Conservation (phyloP, 305 asterid species). For the Solanum chacoense region DNA sequence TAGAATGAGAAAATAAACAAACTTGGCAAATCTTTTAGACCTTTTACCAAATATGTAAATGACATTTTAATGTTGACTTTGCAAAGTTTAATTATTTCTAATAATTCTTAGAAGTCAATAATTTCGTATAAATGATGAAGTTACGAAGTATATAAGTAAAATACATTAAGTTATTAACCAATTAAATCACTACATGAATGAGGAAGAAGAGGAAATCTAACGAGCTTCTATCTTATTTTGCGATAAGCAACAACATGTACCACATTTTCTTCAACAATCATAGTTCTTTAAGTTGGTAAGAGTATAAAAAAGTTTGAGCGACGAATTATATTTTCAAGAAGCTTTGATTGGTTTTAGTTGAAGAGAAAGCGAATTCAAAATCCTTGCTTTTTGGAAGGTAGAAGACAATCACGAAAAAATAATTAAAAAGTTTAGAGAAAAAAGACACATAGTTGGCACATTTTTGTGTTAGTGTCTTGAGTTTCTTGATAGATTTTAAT, state of each 20-base stretch:
- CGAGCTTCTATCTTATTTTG: neutral
- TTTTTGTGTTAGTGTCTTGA: neutral
- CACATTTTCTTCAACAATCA: neutral
- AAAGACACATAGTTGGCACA: neutral
- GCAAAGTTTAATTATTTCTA: neutral
- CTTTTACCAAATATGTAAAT: neutral
- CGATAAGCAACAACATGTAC: neutral
- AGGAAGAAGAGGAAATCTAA: neutral
- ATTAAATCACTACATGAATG: neutral
- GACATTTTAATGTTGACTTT: neutral
- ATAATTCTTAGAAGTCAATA: neutral
- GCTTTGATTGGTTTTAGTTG: neutral
- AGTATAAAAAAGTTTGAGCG: neutral
- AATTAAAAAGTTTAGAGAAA: neutral
- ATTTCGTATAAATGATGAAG: neutral
- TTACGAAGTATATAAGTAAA: neutral
- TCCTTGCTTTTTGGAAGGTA: neutral
- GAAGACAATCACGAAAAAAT: neutral
- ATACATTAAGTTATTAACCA: neutral
- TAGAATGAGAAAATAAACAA: neutral
- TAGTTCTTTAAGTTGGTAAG: no score
- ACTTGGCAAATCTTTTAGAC: neutral
- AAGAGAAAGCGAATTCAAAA: neutral
- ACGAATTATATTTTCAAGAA: neutral
- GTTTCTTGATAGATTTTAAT: neutral